Evolutionary conservation across 306 rosid species (phyloP).

Genomic region (Cercis canadensis): DNA sequence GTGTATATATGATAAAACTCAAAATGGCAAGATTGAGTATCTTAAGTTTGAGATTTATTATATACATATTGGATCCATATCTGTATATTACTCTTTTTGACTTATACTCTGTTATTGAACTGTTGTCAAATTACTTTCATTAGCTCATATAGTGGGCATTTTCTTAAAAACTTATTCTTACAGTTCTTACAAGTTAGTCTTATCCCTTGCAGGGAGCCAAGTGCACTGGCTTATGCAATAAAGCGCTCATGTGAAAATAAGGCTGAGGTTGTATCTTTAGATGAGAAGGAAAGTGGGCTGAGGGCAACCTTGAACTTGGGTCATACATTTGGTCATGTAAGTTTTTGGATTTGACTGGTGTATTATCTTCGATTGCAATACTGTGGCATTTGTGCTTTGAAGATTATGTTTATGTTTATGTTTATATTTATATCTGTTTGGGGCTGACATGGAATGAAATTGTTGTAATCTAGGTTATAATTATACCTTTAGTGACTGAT

Average conservation of each 20-base stretch:
- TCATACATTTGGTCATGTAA: slow-evolving; percentile 94
- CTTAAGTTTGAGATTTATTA: slow-evolving; percentile 16
- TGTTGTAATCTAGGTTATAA: slow-evolving; percentile 6
- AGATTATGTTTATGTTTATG: not conserved
- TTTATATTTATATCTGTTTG: no score
- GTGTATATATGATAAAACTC: slow-evolving; percentile 4
- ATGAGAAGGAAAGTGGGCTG: slow-evolving; percentile 95
- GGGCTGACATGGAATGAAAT: not conserved
- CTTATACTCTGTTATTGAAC: slow-evolving; percentile 2
- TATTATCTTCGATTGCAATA: slow-evolving; percentile 28
- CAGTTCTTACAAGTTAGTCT: not conserved
- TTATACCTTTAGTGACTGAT: not conserved
- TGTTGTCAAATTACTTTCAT: slow-evolving; percentile 35
- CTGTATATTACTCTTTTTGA: no score
- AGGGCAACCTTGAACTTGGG: slow-evolving; percentile 97
- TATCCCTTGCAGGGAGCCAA: slow-evolving; percentile 68
- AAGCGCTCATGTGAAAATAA: slow-evolving; percentile 95
- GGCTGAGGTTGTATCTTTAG: slow-evolving; percentile 92
- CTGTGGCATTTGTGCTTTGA: slow-evolving; percentile 13
- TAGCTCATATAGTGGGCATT: slow-evolving; percentile 66
- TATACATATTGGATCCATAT: no score
- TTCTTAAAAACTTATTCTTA: no score
- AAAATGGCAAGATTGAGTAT: slow-evolving; percentile 17
- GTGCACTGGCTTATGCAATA: slow-evolving; percentile 83
- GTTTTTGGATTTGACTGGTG: slow-evolving; percentile 39